Conservation (phyloP, 129 eudicot genomes). For the Chrysanthemum lavandulifolium region DNA sequence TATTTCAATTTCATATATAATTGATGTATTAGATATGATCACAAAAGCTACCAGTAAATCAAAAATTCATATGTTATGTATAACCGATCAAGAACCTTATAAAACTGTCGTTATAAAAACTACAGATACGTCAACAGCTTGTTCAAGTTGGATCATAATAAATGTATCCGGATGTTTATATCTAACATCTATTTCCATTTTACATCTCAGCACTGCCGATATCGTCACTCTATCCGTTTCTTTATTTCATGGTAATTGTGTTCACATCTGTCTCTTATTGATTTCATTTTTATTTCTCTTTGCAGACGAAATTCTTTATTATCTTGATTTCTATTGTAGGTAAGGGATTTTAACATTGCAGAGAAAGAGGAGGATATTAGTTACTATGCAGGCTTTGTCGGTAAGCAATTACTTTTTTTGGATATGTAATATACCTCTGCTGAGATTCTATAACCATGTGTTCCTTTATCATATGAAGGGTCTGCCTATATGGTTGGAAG, state of each 20-base stretch:
- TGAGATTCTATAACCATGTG: conserved; percentile 8
- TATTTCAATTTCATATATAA: too few relatives aligned
- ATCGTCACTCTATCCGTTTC: conserved; percentile 84
- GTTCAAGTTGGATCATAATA: too few relatives aligned
- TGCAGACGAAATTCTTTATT: not conserved
- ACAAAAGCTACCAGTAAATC: too few relatives aligned
- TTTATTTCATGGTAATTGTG: conserved; percentile 82
- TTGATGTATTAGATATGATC: too few relatives aligned
- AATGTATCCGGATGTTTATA: not conserved
- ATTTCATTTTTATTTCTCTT: not conserved
- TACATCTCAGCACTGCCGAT: conserved; percentile 71
- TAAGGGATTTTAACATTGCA: conserved; percentile 83
- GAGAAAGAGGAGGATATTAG: conserved; percentile 78
- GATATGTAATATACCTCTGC: not conserved
- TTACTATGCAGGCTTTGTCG: conserved; percentile 89
- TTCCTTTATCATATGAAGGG: conserved; percentile 43
- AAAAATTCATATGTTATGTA: too few relatives aligned
- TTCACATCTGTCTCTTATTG: not conserved
- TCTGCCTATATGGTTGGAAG: conserved; percentile 92
- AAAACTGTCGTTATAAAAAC: too few relatives aligned
- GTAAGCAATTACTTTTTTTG: conserved; percentile 30
- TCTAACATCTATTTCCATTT: conserved; percentile 20
- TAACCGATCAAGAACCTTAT: too few relatives aligned
- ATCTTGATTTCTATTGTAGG: conserved; percentile 38
- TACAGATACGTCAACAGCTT: too few relatives aligned